Conservation (phyloP, 2,329 filamentous ascomycete species). For the Trichocomaceae sp. region DNA sequence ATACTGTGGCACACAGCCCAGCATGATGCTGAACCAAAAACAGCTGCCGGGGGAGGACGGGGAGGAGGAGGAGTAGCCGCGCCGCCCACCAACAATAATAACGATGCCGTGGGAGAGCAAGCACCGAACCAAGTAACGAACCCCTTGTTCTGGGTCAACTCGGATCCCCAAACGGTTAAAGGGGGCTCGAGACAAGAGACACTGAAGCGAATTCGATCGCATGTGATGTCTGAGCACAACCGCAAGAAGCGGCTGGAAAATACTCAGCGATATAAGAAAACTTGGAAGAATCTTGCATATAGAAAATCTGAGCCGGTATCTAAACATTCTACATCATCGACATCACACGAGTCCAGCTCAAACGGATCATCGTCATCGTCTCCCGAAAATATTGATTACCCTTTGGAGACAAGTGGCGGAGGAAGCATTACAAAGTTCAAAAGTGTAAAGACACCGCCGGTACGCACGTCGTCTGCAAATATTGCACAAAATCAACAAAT, state of each 20-base stretch:
- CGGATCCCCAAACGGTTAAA: conserved; percentile 31
- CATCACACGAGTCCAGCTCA: conserved; percentile 2
- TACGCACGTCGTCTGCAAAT: not conserved
- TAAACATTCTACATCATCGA: conserved; percentile 10
- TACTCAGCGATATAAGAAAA: conserved; percentile 32
- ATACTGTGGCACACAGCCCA: not conserved
- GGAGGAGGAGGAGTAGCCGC: too few relatives aligned
- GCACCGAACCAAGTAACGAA: conserved; percentile 27
- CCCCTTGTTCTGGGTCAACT: conserved; percentile 37
- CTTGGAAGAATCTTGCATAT: conserved; percentile 33
- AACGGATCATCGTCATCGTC: conserved; percentile 12
- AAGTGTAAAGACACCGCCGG: not conserved
- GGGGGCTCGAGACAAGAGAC: conserved; percentile 33
- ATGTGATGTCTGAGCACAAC: conserved; percentile 40
- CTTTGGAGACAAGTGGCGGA: not conserved
- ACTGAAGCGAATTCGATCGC: conserved; percentile 37
- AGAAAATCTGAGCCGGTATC: conserved; percentile 23
- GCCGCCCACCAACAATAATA: not conserved
- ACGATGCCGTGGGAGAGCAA: not conserved
- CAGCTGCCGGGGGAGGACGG: too few relatives aligned
- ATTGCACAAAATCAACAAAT: not conserved
- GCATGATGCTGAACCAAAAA: not conserved
- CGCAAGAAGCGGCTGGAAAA: conserved; percentile 36
- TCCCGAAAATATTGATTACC: conserved; percentile 5
- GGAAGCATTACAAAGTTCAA: not conserved